These are phyloP conservation scores for Encephalitozoon hellem DNA, from an alignment of 371 early-diverging fungal species.

Conservation along the genomic window DNA sequence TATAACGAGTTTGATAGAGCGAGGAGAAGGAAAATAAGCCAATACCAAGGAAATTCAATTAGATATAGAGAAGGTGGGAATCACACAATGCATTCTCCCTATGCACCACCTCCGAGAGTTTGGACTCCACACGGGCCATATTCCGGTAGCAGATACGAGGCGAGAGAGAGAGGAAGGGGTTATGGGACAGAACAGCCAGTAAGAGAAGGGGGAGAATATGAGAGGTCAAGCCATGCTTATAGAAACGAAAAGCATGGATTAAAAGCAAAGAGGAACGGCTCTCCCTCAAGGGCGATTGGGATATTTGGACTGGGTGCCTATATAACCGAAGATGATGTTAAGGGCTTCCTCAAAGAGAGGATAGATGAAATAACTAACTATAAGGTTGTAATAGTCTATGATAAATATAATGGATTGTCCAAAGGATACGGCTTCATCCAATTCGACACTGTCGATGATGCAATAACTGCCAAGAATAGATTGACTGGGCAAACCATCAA, in stretches of 20 bases:
- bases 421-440: conserved; percentile 58
- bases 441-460: conserved; percentile 54
- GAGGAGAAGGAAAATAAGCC: background rate
- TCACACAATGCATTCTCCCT: background rate
- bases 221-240: background rate
- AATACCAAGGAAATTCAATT: background rate
- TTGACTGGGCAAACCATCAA: conserved; percentile 45
- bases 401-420: conserved; percentile 43
- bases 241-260: background rate
- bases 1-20: background rate
- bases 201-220: background rate
- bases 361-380: conserved; percentile 35
- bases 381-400: conserved; percentile 40
- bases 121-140: background rate
- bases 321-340: conserved; percentile 48
- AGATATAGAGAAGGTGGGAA: background rate
- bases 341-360: conserved; percentile 47
- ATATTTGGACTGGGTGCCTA: conserved; percentile 53
- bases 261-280: conserved; percentile 12
- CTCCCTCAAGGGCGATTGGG: conserved; percentile 51
- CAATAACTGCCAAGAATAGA: conserved; percentile 49
- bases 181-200: background rate
- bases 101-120: background rate
- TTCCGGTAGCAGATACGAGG: background rate
- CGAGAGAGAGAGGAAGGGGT: background rate